These are phyloP conservation scores for Tylopilus sp. DNA, from an alignment of 768 basidiomycete species.

Conservation along the genomic window DNA sequence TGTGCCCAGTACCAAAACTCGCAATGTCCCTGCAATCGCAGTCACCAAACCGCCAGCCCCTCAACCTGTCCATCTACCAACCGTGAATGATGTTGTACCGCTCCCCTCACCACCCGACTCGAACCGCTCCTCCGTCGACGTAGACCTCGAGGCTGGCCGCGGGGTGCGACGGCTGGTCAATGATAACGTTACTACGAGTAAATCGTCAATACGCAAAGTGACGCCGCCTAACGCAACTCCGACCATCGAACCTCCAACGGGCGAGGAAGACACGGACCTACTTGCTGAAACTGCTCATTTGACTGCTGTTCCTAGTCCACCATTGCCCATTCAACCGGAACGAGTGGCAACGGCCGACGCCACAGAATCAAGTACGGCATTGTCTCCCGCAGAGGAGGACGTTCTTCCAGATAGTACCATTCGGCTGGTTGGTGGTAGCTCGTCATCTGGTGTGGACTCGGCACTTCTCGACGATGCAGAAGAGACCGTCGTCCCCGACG, in stretches of 20 bases:
- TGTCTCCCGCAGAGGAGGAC: constrained; percentile 14
- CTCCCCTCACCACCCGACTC: constrained; percentile 46
- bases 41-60: constrained; percentile 72
- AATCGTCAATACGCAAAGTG: constrained; percentile 9
- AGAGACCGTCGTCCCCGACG: constrained; percentile 34
- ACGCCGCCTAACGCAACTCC: constrained; percentile 4
- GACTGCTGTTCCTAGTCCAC: constrained; percentile 30
- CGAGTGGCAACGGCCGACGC: background rate
- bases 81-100: constrained; percentile 52
- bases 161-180: constrained; percentile 34
- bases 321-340: constrained; percentile 18
- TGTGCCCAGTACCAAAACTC: constrained; percentile 19
- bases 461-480: constrained; percentile 33
- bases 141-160: constrained; percentile 40
- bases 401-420: constrained; percentile 43
- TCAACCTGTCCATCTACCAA: constrained; percentile 66
- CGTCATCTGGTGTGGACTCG: constrained; percentile 32
- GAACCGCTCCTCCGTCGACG: constrained; percentile 34
- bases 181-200: constrained; percentile 14
- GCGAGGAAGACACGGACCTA: constrained; percentile 44
- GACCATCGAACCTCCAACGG: constrained; percentile 19
- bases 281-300: constrained; percentile 44
- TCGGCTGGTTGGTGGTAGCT: constrained; percentile 57
- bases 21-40: constrained; percentile 51
- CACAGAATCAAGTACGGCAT: constrained; percentile 8